Evolutionary conservation across 768 basidiomycete genomes (phyloP), one percentile per base, ranked within the genome.

Genomic region (Goffeauzyma gilvescens): DNA sequence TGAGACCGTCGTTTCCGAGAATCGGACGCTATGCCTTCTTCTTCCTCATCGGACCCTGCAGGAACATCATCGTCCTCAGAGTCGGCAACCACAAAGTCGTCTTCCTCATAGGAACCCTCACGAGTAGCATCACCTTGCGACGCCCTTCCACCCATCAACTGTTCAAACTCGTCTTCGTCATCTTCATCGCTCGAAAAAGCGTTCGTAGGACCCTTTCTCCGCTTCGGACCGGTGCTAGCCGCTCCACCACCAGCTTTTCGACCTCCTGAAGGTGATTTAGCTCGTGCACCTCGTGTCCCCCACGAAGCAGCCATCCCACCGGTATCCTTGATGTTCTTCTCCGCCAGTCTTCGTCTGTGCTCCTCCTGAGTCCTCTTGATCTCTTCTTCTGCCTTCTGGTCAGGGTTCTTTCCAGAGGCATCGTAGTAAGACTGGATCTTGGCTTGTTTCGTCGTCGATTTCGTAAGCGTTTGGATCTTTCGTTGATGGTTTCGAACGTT

Each of bases 91-190:
- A 63, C 58, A 43, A 63, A 63, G 20, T 56, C 62, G 38, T 63
- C 62, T 35, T 54, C 52, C 28, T 63, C 59, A 26, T 61, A 58
- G 28, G 56, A 58, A 22, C 55, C 59, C 2, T 47, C 56, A 12
- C 37, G 42, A 42, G 37, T 28, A 27, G 42, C 48, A 10, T 37
- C 31, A n/a, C 24, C 37, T 2, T 8, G 13, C 7, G 23, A 38
- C 15, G 26, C n/a, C 23, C 46, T 35, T n/a, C 28, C 39, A 30
- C 31, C 43, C 24, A n/a, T n/a, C n/a, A n/a, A n/a, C n/a, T n/a
- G n/a, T n/a, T n/a, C n/a, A n/a, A n/a, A n/a, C 35, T 32, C 34
- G 26, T 42, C 13, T n/a, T 37, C n/a, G 39, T 42, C 38, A 15
- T 48, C 39, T 44, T 38, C 40, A 8, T 34, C 37, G 20, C 24